These are phyloP conservation scores for Scutellaria barbata DNA, from an alignment of 257 asterid genomes.

Conservation along the genomic window DNA sequence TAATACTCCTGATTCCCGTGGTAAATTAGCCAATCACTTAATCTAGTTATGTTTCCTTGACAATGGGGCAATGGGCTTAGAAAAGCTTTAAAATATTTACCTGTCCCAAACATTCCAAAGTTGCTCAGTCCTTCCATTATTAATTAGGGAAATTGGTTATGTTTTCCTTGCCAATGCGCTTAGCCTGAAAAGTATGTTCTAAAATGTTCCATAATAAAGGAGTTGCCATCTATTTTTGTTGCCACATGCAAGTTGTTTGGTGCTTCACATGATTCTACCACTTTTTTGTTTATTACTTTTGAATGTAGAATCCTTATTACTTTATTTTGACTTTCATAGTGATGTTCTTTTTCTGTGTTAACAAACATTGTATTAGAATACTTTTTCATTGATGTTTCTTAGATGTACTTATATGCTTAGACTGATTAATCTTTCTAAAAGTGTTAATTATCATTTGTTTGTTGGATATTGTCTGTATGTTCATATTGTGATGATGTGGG, in stretches of 20 bases:
- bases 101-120: slow-evolving; percentile 3
- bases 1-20: no score
- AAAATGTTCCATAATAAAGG: no score
- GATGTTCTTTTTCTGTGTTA: slow-evolving; percentile 17
- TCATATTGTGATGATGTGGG: slow-evolving; percentile 29
- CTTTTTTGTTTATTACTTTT: slow-evolving; percentile 13
- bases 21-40: no score
- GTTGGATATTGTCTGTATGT: slow-evolving; percentile 28
- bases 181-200: no score
- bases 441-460: not conserved
- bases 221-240: not conserved
- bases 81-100: not conserved
- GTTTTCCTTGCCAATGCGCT: no score
- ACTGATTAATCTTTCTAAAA: no score
- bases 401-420: slow-evolving; percentile 1
- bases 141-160: no score
- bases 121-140: no score
- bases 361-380: not conserved
- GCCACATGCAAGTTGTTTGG: slow-evolving; percentile 8
- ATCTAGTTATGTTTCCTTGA: not conserved
- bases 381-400: not conserved
- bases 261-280: not conserved
- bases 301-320: slow-evolving; percentile 7
- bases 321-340: slow-evolving; percentile 22
- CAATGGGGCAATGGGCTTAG: not conserved